phyloP scores from a whole-genome alignment of 108 stramenopile species.

The Bacterosira constricta region DNA sequence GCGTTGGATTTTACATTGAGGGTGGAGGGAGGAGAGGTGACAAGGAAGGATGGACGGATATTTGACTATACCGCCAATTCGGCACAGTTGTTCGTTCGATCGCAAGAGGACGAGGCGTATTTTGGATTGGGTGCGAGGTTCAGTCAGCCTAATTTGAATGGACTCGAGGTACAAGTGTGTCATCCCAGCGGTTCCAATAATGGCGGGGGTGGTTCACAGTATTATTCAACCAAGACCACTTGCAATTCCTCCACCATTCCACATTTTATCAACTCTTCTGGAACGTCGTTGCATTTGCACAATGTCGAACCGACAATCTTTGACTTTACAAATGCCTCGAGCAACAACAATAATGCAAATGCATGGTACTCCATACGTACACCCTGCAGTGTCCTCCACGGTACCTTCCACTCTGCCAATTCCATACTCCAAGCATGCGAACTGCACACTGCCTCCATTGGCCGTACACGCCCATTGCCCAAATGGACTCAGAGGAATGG shows the following conservation, averaged over 20 bases:
- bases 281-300: constrained; percentile 37
- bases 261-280: constrained; percentile 44
- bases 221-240: background rate
- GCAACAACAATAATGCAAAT: constrained; percentile 5
- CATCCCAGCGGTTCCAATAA: background rate
- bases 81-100: constrained; percentile 22
- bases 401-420: constrained; percentile 18
- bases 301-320: constrained; percentile 45
- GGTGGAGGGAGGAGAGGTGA: constrained; percentile 5
- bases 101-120: constrained; percentile 34
- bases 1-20: background rate
- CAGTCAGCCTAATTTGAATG: constrained; percentile 34
- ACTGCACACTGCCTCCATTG: constrained; percentile 40
- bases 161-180: constrained; percentile 43
- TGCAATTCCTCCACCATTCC: constrained; percentile 32
- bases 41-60: background rate
- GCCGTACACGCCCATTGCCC: constrained; percentile 40
- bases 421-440: constrained; percentile 31
- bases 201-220: background rate
- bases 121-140: constrained; percentile 53
- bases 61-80: constrained; percentile 26
- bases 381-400: constrained; percentile 23
- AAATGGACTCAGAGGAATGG: constrained; percentile 56
- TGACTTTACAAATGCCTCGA: constrained; percentile 9
- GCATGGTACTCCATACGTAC: constrained; percentile 31